These are phyloP conservation scores for Gastrolobium villosum DNA, from an alignment of 306 rosid species.

Conservation along the genomic window DNA sequence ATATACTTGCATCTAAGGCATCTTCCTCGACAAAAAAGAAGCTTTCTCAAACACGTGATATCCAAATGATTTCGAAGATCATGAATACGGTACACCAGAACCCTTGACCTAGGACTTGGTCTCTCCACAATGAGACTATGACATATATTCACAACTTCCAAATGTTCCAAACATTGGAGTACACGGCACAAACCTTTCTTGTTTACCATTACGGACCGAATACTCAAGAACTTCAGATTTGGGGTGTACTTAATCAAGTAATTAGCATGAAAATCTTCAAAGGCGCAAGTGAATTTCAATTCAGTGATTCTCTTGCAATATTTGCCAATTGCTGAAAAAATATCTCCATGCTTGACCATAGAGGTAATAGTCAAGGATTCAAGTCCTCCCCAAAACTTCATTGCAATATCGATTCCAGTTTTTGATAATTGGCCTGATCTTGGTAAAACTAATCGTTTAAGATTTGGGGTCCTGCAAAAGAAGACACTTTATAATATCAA, in stretches of 20 bases:
- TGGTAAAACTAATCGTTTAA: constrained; percentile 52
- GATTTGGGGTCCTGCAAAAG: constrained; percentile 44
- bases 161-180: background rate
- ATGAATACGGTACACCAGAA: background rate
- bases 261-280: background rate
- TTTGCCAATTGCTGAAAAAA: background rate
- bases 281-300: constrained; percentile 31
- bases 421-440: background rate
- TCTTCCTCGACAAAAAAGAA: background rate
- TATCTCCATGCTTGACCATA: no score
- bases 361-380: constrained; percentile 48
- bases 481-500: background rate
- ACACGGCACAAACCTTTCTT: constrained; percentile 28
- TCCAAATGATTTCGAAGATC: background rate
- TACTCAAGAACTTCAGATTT: constrained; percentile 40
- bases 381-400: constrained; percentile 45
- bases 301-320: constrained; percentile 14
- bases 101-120: accelerated
- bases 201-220: constrained; percentile 5
- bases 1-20: constrained; percentile 15
- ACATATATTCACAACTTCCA: constrained; percentile 45
- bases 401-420: background rate
- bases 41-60: background rate
- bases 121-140: constrained; percentile 29
- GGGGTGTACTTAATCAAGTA: constrained; percentile 17